phyloP scores from a whole-genome alignment of 805 yeast species.

The Candida methanosorbosa region DNA sequence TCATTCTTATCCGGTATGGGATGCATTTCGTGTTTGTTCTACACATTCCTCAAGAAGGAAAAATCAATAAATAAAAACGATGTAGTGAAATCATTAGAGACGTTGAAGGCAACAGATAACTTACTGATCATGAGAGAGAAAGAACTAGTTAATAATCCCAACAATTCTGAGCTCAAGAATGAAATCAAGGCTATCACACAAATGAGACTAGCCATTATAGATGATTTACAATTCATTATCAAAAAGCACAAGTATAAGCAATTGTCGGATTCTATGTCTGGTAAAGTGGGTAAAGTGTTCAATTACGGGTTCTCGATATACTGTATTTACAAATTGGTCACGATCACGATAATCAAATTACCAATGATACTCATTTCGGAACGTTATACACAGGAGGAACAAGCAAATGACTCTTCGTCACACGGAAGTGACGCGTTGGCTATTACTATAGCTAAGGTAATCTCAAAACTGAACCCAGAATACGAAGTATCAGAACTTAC shows the following conservation, averaged over 20 bases:
- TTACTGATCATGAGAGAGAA: conserved; percentile 25
- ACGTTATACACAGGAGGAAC: background rate
- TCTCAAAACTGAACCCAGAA: conserved; percentile 18
- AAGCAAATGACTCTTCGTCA: background rate
- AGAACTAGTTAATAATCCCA: conserved; percentile 18
- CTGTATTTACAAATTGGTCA: conserved; percentile 39
- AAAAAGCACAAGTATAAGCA: conserved; percentile 5
- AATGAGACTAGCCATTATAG: conserved; percentile 15
- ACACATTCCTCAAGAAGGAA: conserved; percentile 13
- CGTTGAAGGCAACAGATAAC: conserved; percentile 32
- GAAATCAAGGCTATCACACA: conserved; percentile 31
- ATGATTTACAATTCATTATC: conserved; percentile 9
- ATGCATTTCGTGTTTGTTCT: conserved; percentile 35
- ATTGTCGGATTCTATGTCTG: conserved; percentile 5
- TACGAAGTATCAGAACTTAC: conserved; percentile 31
- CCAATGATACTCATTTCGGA: conserved; percentile 23
- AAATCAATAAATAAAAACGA: conserved; percentile 22
- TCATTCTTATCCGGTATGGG: conserved; percentile 46
- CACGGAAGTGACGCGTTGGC: conserved; percentile 37
- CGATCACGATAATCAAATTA: conserved; percentile 31
- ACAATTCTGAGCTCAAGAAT: conserved; percentile 24
- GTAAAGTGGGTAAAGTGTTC: conserved; percentile 5
- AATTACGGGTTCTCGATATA: conserved; percentile 30
- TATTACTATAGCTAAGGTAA: conserved; percentile 34
- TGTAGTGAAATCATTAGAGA: conserved; percentile 25